A percentile compares a stretch with the other conserved stretches of the same genome.
phyloP scores from a whole-genome alignment of 2,329 filamentous ascomycete genomes.

The Dactylella cylindrospora region DNA sequence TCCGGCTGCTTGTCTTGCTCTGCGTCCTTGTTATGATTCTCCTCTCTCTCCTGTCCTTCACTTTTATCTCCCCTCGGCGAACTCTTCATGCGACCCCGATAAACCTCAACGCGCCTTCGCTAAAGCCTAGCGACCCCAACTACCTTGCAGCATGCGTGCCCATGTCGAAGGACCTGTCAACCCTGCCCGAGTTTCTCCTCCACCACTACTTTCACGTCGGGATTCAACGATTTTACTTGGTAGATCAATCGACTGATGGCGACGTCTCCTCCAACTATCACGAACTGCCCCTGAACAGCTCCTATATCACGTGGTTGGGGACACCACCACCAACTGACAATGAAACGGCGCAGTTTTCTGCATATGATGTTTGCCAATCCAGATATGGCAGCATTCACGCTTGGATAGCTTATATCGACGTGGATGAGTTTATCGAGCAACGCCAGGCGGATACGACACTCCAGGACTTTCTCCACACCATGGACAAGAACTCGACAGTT shows the following conservation, averaged over 20 bases:
- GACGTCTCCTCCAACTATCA: slow-evolving; percentile 23
- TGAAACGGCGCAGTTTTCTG: slow-evolving; percentile 29
- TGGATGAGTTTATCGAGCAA: slow-evolving; percentile 51
- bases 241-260: slow-evolving; percentile 35
- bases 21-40: slow-evolving; percentile 35
- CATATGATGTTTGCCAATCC: slow-evolving; percentile 47
- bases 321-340: slow-evolving; percentile 23
- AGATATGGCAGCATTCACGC: slow-evolving; percentile 48
- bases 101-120: slow-evolving; percentile 41
- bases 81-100: slow-evolving; percentile 40
- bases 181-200: slow-evolving; percentile 35
- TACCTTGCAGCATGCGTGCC: slow-evolving; percentile 36
- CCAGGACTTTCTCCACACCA: slow-evolving; percentile 46
- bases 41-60: slow-evolving; percentile 35
- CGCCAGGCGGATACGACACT: slow-evolving; percentile 46
- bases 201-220: slow-evolving; percentile 34
- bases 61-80: slow-evolving; percentile 34
- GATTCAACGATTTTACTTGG: slow-evolving; percentile 32
- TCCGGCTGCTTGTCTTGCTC: slow-evolving; percentile 34
- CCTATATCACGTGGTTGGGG: slow-evolving; percentile 34
- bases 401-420: slow-evolving; percentile 51
- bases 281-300: slow-evolving; percentile 31
- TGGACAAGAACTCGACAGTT: slow-evolving; percentile 45
- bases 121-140: slow-evolving; percentile 29
- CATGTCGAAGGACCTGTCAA: slow-evolving; percentile 31